Base-by-base conservation (phyloP, 1,284 basidiomycete species). In the Fomitopsis schrenkii region DNA sequence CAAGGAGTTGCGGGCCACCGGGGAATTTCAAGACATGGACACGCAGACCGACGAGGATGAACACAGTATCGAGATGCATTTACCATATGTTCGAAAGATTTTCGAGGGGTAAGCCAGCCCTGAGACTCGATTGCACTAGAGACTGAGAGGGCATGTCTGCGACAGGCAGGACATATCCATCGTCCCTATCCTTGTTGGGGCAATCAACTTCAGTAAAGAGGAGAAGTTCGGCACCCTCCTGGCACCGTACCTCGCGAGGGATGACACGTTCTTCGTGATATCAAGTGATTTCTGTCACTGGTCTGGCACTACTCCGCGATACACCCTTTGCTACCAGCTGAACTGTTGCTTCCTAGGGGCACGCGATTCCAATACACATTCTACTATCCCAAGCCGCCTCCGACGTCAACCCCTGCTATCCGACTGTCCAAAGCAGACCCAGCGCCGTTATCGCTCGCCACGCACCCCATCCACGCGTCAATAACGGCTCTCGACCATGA, bases 261-360 rank as follows among this genome's bases (percentile, higher is more conserved):
- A 86, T 1, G 86, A 89, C 61, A 98, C 94, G 0, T 82, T 99
- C 64, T 95, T 91, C 69, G 88, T 99, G 45, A 83, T 98, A 59
- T 98, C 95, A 3, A 94, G 91, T 63, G 97, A 99, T 75, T 99
- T 99, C 72, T 99, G 97, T 71, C 97, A 99, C 74, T 99, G 97
- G 96, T 95, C 68, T 62, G 82, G 59, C 56, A 38, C 28, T 36
- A 3, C 36, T 19, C n/a, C 44, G 41, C 35, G 19, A 17, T 46
- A 62, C 56, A 52, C 19, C 61, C 30, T 59, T 40, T 10, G 58
- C 22, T 26, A 10, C 15, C 26, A 30, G 10, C n/a, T 33, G 28
- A 26, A 5, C 50, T 54, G 3, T 17, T 52, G 17, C 5, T 38
- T 52, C 55, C 22, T 64, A 97, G 95, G 95, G 96, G 96, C 10